phyloP scores from a whole-genome alignment of 257 asterid species.

The Nicotiana benthamiana region DNA sequence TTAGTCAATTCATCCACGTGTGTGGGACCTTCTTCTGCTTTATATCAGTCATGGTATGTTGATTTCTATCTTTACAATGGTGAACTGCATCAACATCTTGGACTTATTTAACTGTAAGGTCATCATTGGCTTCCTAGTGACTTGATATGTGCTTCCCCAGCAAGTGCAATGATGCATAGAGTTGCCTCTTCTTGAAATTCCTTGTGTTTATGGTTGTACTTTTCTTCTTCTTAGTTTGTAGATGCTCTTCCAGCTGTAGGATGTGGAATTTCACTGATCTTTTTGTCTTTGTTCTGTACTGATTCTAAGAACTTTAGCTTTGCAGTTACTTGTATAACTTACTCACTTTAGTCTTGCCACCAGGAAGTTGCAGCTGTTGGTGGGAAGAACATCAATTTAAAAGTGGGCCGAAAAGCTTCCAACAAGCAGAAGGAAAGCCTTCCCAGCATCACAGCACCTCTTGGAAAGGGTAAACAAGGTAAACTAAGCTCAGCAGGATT shows the following conservation, averaged over 20 bases:
- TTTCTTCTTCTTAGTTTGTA: neutral
- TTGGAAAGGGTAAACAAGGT: conserved; percentile 50
- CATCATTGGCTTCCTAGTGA: neutral
- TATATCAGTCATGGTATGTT: neutral
- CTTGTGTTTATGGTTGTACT: neutral
- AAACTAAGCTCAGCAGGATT: conserved; percentile 45
- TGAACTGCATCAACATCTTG: neutral
- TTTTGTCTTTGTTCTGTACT: neutral
- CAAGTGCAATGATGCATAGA: neutral
- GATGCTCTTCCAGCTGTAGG: neutral
- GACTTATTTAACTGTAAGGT: neutral
- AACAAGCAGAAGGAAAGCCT: conserved; percentile 61
- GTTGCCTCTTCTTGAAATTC: neutral
- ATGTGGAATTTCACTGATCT: neutral
- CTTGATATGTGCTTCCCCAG: neutral
- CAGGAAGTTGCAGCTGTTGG: conserved; percentile 88
- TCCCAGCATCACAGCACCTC: conserved; percentile 17
- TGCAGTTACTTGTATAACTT: neutral
- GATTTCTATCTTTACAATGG: conserved; percentile 1
- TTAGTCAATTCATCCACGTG: neutral
- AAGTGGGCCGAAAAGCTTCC: conserved; percentile 62
- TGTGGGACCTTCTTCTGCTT: neutral
- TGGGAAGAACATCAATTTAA: conserved; percentile 49
- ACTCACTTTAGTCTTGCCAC: conserved; percentile 9
- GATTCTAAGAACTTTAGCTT: neutral